phyloP scores from a whole-genome alignment of 257 asterid species.

The Thymus mandschuricus region DNA sequence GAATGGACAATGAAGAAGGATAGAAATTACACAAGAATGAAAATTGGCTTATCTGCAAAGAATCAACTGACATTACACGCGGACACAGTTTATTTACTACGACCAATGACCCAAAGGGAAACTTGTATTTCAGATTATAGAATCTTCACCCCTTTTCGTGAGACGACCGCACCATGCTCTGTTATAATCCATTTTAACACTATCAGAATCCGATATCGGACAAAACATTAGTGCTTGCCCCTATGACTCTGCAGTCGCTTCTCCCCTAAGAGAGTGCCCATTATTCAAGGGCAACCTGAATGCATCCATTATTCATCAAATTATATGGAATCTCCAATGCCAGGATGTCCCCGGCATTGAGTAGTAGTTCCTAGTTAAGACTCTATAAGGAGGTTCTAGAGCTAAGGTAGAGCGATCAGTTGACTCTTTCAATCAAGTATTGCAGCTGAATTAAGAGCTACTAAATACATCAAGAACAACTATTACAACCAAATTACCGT shows the following conservation, averaged over 20 bases:
- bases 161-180: neutral
- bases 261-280: too few species aligned
- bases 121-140: too few species aligned
- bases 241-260: neutral
- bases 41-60: too few species aligned
- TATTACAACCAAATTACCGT: conserved; percentile 50
- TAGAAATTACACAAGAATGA: too few species aligned
- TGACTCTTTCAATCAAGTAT: conserved; percentile 1
- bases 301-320: neutral
- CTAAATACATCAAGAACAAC: neutral
- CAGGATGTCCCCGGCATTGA: neutral
- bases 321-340: neutral
- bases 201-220: conserved; percentile 13
- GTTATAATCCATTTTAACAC: neutral
- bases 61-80: too few species aligned
- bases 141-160: neutral
- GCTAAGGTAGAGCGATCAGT: conserved; percentile 16
- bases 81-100: too few species aligned
- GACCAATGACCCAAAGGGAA: too few species aligned
- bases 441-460: conserved; percentile 18
- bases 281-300: neutral
- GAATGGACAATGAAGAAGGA: too few species aligned
- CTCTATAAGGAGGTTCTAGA: neutral
- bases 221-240: neutral
- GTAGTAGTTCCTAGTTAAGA: neutral